Base-by-base conservation (phyloP, 768 basidiomycete species). In the Collybiopsis luxurians region DNA sequence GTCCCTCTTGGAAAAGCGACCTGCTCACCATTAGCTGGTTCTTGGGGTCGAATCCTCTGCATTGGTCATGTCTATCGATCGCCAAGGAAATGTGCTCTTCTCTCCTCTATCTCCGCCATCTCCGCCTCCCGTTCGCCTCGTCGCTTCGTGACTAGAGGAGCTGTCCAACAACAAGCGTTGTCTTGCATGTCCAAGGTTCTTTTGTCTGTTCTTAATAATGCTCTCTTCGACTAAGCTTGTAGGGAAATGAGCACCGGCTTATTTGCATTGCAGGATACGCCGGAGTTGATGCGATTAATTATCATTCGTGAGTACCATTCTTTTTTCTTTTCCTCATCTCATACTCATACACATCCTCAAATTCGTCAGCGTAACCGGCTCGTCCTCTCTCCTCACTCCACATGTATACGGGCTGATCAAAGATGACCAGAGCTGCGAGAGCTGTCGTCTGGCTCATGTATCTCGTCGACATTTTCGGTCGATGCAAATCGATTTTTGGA, bases 331-430 rank as follows among this genome's bases (percentile, higher is more conserved):
- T 17, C 5, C n/a, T 42, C 40, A 6, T 42, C 15, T 42, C 19
- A 6, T 6, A 6, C 19, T 17, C 17, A 6, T n/a, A 42, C 28
- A 21, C 6, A 3, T 82, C 27, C 79, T 82, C 71, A 67, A 64
- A 28, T 74, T 73, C 4, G 73, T 83, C 34, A 80, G 80, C 2
- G 62, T 82, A 39, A 69, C 67, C 3, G 74, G 74, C 2, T 67
- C 66, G 7, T 42, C 40, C 3, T 66, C n/a, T n/a, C n/a, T n/a
- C n/a, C n/a, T n/a, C n/a, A n/a, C n/a, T n/a, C n/a, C n/a, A n/a
- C 66, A 79, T 49, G 75, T 81, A 48, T 82, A 78, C 61, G 82
- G 80, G 10, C 70, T 52, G 68, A 71, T 73, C 57, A 73, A n/a
- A 75, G 53, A 61, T 73, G 4, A 40, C 70, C n/a, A 69, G 71